Conservation (phyloP, 129 eudicot genomes). For the Artemisia annua region DNA sequence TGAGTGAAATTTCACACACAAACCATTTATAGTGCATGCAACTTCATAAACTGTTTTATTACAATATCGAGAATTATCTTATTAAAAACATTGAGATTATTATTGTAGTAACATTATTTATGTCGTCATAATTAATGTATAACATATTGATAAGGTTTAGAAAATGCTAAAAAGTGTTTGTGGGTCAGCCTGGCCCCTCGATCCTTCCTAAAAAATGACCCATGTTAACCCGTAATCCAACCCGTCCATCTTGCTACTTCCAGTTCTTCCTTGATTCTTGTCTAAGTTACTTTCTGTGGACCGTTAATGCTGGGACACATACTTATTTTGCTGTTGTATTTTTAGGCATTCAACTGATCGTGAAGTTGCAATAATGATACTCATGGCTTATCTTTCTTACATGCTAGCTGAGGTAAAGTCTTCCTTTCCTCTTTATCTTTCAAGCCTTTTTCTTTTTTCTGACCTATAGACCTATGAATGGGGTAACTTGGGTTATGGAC, state of each 20-base stretch:
- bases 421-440: not conserved
- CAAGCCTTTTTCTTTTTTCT: not conserved
- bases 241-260: not conserved
- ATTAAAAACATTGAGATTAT: not conserved
- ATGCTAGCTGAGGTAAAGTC: constrained; percentile 69
- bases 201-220: not conserved
- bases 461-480: not conserved
- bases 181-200: not conserved
- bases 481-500: not conserved
- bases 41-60: not conserved
- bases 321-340: constrained; percentile 18
- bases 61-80: no score
- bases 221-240: not conserved
- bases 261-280: not conserved
- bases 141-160: not conserved
- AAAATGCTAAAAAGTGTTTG: not conserved
- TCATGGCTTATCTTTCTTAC: constrained; percentile 80
- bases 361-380: constrained; percentile 82
- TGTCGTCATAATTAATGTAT: not conserved
- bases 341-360: constrained; percentile 80
- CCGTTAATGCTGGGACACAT: not conserved
- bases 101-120: not conserved
- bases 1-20: no score
- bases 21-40: not conserved
- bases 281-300: not conserved